Conservation (phyloP, 139 green algal genomes). For the Chara braunii region DNA sequence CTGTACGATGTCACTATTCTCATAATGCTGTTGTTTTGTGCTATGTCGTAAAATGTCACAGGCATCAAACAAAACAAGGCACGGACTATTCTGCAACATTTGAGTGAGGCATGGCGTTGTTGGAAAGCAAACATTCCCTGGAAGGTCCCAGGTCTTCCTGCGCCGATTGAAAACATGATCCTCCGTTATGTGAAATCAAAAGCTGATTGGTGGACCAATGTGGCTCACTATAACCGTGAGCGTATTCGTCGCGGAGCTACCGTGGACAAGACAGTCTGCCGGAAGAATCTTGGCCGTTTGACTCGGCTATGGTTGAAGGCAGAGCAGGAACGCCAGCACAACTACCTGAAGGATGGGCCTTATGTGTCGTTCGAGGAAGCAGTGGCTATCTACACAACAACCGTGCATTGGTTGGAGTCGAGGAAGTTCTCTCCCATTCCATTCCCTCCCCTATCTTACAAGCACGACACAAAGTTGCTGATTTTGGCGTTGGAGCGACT, state of each 20-base stretch:
- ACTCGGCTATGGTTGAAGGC: conserved; percentile 97
- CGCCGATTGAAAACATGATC: conserved; percentile 99
- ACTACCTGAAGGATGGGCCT: conserved; percentile 91
- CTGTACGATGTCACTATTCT: neutral
- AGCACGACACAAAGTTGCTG: conserved; percentile 99
- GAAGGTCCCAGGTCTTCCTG: conserved; percentile 85
- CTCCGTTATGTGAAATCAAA: conserved; percentile 99
- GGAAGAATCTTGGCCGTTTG: conserved; percentile 98
- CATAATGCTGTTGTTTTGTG: conserved; percentile 3
- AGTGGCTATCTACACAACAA: conserved; percentile 96
- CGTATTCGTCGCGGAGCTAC: conserved; percentile 94
- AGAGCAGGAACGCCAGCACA: conserved; percentile 98
- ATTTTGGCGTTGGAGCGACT: conserved; percentile 96
- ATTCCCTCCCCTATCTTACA: conserved; percentile 98
- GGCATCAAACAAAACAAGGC: conserved; percentile 92
- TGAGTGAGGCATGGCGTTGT: conserved; percentile 95
- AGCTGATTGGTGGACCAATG: conserved; percentile 99
- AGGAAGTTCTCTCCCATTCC: conserved; percentile 95
- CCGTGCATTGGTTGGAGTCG: conserved; percentile 97
- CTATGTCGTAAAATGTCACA: neutral
- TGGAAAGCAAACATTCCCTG: conserved; percentile 63
- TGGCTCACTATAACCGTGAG: conserved; percentile 99
- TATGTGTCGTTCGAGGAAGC: conserved; percentile 59
- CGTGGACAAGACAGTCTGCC: conserved; percentile 99
- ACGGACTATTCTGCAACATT: conserved; percentile 95